phyloP scores from a whole-genome alignment of 2,329 filamentous ascomycete species.

The Aureobasidium sp. region DNA sequence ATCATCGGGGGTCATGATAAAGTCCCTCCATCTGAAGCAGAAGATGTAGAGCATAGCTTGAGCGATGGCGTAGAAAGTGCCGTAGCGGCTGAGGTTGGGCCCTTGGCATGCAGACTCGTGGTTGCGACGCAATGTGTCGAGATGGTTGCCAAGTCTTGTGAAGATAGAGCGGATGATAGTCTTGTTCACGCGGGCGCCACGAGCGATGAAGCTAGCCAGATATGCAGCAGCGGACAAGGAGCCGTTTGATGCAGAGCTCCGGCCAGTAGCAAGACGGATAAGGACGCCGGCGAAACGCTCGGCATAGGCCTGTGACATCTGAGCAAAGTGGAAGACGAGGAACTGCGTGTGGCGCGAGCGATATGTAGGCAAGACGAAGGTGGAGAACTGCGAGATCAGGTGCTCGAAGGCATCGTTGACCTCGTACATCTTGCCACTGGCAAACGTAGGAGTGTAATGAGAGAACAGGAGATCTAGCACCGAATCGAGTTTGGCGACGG shows the following conservation, averaged over 20 bases:
- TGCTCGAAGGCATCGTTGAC: conserved; percentile 68
- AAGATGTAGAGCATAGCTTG: conserved; percentile 91
- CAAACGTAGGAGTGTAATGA: conserved; percentile 67
- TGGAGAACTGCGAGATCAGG: conserved; percentile 75
- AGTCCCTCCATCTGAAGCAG: conserved; percentile 94
- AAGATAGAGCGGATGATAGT: conserved; percentile 76
- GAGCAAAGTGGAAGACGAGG: conserved; percentile 89
- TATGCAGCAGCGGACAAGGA: conserved; percentile 84
- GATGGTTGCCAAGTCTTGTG: conserved; percentile 64
- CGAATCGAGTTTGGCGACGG: conserved; percentile 82
- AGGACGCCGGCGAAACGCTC: conserved; percentile 82
- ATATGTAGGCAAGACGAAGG: conserved; percentile 81
- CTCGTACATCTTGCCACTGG: conserved; percentile 56
- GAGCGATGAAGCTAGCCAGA: conserved; percentile 85
- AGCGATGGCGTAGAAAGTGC: conserved; percentile 77
- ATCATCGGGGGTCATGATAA: conserved; percentile 51
- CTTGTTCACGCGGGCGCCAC: conserved; percentile 71
- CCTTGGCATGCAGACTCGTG: conserved; percentile 69
- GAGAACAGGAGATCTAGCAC: conserved; percentile 82
- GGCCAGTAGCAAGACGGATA: conserved; percentile 65
- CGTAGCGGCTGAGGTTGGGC: conserved; percentile 76
- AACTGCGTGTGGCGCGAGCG: conserved; percentile 92
- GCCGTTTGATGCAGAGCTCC: conserved; percentile 73
- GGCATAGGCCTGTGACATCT: conserved; percentile 67
- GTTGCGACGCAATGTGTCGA: conserved; percentile 63